phyloP scores from a whole-genome alignment of 2,329 filamentous ascomycete species.

The Xylariaceae sp. region DNA sequence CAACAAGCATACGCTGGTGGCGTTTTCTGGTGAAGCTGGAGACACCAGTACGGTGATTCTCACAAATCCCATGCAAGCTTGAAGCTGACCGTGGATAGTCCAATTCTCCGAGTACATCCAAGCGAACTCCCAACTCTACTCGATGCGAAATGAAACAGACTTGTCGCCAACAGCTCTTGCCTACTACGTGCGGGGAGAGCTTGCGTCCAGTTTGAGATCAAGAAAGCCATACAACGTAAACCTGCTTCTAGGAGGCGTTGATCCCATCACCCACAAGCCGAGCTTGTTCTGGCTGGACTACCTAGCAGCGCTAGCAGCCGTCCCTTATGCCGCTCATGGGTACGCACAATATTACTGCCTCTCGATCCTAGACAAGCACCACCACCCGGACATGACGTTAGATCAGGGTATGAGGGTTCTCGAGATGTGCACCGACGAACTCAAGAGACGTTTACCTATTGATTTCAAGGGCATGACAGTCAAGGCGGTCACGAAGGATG shows the following conservation, averaged over 20 bases:
- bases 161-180: conserved; percentile 87
- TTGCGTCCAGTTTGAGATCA: conserved; percentile 87
- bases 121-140: conserved; percentile 97
- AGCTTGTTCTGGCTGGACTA: conserved; percentile 98
- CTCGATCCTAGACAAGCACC: conserved; percentile 96
- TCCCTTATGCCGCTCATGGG: conserved; percentile 96
- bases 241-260: conserved; percentile 89
- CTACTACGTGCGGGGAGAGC: conserved; percentile 90
- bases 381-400: conserved; percentile 89
- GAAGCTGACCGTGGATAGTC: conserved; percentile 56
- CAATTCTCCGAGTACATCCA: conserved; percentile 99
- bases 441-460: conserved; percentile 94
- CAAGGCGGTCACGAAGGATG: conserved; percentile 94
- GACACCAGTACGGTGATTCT: conserved; percentile 71
- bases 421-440: conserved; percentile 92
- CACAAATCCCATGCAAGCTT: neutral
- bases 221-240: conserved; percentile 97
- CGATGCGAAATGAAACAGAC: conserved; percentile 95
- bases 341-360: conserved; percentile 99
- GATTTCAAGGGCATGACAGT: conserved; percentile 98
- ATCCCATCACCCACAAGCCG: conserved; percentile 88
- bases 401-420: conserved; percentile 91
- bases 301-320: conserved; percentile 80
- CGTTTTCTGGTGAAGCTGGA: conserved; percentile 93
- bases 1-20: conserved; percentile 93